Conservation (phyloP, 805 yeast species). For the Candida boidinii region DNA sequence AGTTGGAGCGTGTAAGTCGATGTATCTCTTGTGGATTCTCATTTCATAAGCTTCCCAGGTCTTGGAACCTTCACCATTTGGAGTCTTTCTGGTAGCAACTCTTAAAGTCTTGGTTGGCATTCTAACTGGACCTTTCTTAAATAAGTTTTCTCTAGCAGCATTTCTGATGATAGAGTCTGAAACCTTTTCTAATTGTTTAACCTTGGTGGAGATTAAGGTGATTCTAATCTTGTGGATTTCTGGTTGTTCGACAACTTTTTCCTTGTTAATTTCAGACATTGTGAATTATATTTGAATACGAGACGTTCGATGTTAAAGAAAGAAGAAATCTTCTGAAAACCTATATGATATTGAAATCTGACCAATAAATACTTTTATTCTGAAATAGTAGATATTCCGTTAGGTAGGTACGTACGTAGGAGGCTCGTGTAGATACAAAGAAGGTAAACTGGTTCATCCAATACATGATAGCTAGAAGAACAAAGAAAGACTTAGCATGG, state of each 20-base stretch:
- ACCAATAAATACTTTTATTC: no score
- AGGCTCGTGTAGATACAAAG: no score
- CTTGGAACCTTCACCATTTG: conserved; percentile 99
- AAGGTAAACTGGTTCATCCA: no score
- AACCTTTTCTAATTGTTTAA: conserved; percentile 95
- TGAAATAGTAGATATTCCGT: no score
- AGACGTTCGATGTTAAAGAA: conserved; percentile 27
- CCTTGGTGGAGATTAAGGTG: conserved; percentile 98
- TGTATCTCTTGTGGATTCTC: conserved; percentile 99
- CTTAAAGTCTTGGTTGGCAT: conserved; percentile 98
- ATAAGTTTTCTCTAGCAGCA: conserved; percentile 74
- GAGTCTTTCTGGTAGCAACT: conserved; percentile 99
- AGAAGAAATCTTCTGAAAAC: no score
- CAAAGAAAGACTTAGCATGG: no score
- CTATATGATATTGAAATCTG: no score
- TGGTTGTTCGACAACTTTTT: conserved; percentile 72
- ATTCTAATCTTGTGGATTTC: conserved; percentile 96
- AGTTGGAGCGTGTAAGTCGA: conserved; percentile 97
- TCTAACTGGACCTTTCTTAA: conserved; percentile 99
- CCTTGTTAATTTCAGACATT: conserved; percentile 82
- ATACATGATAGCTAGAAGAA: no score
- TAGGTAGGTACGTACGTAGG: no score
- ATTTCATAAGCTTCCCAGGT: conserved; percentile 99
- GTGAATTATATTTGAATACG: conserved; percentile 17
- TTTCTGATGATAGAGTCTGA: conserved; percentile 83